Evolutionary conservation across 2,329 filamentous ascomycete genomes (phyloP).

Genomic region (Colletotrichum sp.): DNA sequence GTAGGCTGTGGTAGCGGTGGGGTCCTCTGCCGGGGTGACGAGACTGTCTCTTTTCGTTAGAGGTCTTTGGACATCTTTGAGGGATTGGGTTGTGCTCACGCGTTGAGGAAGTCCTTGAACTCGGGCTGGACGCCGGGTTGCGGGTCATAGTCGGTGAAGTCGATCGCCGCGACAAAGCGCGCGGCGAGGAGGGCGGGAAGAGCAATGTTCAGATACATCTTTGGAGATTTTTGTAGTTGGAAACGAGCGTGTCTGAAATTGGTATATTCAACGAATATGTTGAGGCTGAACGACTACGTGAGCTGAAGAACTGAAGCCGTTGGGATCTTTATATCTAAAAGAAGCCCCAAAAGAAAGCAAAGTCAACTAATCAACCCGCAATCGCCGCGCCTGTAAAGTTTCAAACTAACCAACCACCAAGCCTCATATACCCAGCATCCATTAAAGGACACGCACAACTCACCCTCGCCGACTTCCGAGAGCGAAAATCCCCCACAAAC

Average conservation of each 20-base stretch:
- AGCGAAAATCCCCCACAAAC: background rate
- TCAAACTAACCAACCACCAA: background rate
- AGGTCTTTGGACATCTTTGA: background rate
- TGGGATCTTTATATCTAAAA: background rate
- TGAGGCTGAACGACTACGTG: background rate
- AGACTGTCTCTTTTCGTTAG: background rate
- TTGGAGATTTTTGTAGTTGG: background rate
- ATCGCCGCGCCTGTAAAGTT: background rate
- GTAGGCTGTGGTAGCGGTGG: conserved; percentile 12
- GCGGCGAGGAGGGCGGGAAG: background rate
- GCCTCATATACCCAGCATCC: background rate
- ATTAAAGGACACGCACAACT: background rate
- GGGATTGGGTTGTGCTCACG: background rate
- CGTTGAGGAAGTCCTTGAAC: conserved; percentile 3
- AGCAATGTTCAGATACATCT: background rate
- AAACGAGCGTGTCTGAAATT: background rate
- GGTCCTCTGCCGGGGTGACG: conserved; percentile 7
- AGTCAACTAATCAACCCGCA: background rate
- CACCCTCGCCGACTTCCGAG: background rate
- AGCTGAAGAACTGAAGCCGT: background rate
- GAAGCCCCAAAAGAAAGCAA: background rate
- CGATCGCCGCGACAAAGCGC: background rate
- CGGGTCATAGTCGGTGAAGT: conserved; percentile 1
- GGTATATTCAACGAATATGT: background rate
- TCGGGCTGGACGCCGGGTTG: conserved; percentile 2